These are phyloP conservation scores for Cystobasidium tubakii DNA, from an alignment of 768 basidiomycete species.

Conservation along the genomic window DNA sequence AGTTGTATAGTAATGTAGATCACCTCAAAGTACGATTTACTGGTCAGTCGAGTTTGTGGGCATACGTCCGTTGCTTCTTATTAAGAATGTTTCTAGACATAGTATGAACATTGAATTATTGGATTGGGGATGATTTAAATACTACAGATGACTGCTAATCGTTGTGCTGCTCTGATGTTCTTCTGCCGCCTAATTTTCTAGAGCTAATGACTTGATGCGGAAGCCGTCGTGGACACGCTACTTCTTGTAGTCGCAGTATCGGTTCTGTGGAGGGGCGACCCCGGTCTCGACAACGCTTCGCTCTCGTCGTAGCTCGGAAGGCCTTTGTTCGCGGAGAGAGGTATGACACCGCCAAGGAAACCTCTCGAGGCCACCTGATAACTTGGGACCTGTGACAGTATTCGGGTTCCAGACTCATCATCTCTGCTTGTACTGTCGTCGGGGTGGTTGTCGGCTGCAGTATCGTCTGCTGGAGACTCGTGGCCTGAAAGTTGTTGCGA, in stretches of 20 bases:
- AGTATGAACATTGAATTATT: no score
- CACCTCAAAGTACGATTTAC: no score
- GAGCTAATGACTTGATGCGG: not conserved
- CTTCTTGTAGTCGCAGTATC: not conserved
- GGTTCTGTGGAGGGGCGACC: not conserved
- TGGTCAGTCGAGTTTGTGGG: no score
- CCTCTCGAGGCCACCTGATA: conserved; percentile 78
- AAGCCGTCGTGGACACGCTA: not conserved
- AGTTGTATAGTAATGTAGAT: no score
- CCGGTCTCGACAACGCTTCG: conserved; percentile 41
- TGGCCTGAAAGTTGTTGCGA: not conserved
- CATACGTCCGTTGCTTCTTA: no score
- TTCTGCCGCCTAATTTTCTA: not conserved
- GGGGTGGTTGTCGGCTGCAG: not conserved
- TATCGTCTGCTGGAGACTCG: not conserved
- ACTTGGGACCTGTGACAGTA: conserved; percentile 63
- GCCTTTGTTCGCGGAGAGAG: conserved; percentile 66
- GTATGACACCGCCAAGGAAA: conserved; percentile 85
- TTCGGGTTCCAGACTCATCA: not conserved
- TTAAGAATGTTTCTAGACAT: no score
- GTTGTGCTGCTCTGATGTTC: no score
- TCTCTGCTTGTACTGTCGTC: not conserved
- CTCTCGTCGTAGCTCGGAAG: conserved; percentile 84
- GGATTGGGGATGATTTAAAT: no score
- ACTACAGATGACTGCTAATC: no score